Evolutionary conservation across 2,329 filamentous ascomycete genomes (phyloP), one percentile per base, ranked within the genome.

Genomic region (Xylariaceae sp.): DNA sequence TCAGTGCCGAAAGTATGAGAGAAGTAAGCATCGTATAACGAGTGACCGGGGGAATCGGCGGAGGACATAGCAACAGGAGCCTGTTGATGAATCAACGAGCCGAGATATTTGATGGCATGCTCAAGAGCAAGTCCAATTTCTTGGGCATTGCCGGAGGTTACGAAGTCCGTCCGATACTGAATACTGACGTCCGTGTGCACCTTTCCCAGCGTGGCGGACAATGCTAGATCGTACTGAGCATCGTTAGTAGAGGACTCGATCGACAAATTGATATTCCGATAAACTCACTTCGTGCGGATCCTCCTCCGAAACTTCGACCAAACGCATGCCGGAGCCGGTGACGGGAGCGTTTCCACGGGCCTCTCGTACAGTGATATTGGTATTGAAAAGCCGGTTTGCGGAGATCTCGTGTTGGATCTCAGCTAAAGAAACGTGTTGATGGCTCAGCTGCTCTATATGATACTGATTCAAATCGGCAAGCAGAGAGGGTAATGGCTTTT

Each of bases 281-380:
- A 36, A 36, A 36, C 42, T 45, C 26, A 45, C 42, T 22, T 45
- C 42, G n/a, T 45, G 42, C 15, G 42, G 42, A 45, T 45, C 42
- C 26, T 45, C 42, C 26, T 45, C 42, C 26, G 8, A 26, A 22
- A 45, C 18, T n/a, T 45, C 42, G 19, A 26, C 42, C 8, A 45
- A 22, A 45, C 42, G 19, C 15, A 45, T 8, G 19, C 42, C 42
- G 12, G 26, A 26, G 42, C 19, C 26, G 2, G 18, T 30, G 21
- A 45, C 42, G 12, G 42, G 13, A 26, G 19, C n/a, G 42, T 10
- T 45, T 42, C 15, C 32, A 36, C 39, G 26, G n/a, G 26, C 42
- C 7, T 45, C 42, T 15, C 42, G 42, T 5, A 45, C 19, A 6
- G 42, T 45, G 42, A 45, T 45, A 15, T 26, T 30, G 10, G 42